phyloP scores from a whole-genome alignment of 495 filamentous ascomycete genomes.

The Acidiella bohemica region DNA sequence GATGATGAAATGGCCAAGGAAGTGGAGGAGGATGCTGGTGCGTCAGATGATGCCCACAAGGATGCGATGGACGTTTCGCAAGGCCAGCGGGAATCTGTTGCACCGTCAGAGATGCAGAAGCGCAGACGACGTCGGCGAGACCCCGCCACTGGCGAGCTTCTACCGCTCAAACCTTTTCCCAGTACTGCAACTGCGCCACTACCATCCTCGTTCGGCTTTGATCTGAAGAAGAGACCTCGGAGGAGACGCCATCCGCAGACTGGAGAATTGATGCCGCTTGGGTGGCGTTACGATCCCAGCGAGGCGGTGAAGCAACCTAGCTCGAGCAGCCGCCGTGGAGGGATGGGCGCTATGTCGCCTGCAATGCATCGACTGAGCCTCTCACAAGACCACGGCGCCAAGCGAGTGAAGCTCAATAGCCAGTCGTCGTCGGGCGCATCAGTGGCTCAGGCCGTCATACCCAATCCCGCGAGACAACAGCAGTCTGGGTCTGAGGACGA shows the following conservation, averaged over 20 bases:
- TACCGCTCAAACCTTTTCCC: no score
- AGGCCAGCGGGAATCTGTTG: background rate
- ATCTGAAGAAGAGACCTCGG: slow-evolving; percentile 4
- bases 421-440: slow-evolving; percentile 1
- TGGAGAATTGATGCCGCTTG: slow-evolving; percentile 16
- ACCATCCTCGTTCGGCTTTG: background rate
- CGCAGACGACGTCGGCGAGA: background rate
- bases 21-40: no score
- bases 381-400: slow-evolving; percentile 1
- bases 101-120: background rate
- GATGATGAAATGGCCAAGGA: no score
- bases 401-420: slow-evolving; percentile 3
- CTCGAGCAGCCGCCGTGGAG: background rate
- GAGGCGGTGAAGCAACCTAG: background rate
- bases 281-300: slow-evolving; percentile 13
- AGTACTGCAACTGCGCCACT: no score
- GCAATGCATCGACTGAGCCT: slow-evolving; percentile 5
- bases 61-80: background rate
- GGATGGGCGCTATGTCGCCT: background rate
- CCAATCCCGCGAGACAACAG: background rate
- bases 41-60: no score
- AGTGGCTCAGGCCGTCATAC: background rate
- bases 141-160: background rate
- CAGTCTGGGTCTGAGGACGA: background rate
- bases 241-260: slow-evolving; percentile 13